Base-by-base conservation (phyloP, 2,329 filamentous ascomycete genomes). In the Monilinia aucupariae region DNA sequence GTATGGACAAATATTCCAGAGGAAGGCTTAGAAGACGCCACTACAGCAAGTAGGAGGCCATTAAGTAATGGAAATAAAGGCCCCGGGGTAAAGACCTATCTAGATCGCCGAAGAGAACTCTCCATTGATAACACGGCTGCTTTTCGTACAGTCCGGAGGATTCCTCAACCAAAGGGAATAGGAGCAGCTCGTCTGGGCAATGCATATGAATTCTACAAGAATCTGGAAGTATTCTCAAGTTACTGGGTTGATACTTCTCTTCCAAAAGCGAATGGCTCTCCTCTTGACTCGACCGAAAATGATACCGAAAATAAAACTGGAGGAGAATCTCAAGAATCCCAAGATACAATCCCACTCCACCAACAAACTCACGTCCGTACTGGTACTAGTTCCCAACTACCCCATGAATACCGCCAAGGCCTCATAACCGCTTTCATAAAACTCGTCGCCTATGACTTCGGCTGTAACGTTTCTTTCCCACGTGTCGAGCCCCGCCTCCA, bases 141-240 rank as follows among this genome's bases (percentile, higher is more conserved):
- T 9, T 88, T 85, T 71, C 81, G 84, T 32, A 83, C 83, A 1
- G 80, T 87, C 61, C 81, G 84, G 30, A 80, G 85, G 51, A 76
- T 86, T n/a, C 78, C 79, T 7, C 76, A 82, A 0, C 78, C 79
- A 41, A 79, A 79, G 48, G 85, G 84, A 48, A 80, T 81, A 69
- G 75, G 78, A 52, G 77, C 81, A 43, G 78, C 80, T 37, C 81
- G 84, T 8, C 74, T 88, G 9, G 85, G 85, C 17, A 86, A 86
- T 67, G 80, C 82, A 6, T 87, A 86, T 68, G 85, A 87, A 73
- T 87, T 88, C 73, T 88, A 82, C 74, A 82, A 83, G 59, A 82
- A 84, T 68, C 76, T 88, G 25, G 85, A 88, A 68, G 72, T 79
- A 32, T 80, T 86, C 70, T 82, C 83, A 2, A 70, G 77, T 0